Base-by-base conservation (phyloP, 2,329 filamentous ascomycete genomes). In the Magnaporthales sp. region DNA sequence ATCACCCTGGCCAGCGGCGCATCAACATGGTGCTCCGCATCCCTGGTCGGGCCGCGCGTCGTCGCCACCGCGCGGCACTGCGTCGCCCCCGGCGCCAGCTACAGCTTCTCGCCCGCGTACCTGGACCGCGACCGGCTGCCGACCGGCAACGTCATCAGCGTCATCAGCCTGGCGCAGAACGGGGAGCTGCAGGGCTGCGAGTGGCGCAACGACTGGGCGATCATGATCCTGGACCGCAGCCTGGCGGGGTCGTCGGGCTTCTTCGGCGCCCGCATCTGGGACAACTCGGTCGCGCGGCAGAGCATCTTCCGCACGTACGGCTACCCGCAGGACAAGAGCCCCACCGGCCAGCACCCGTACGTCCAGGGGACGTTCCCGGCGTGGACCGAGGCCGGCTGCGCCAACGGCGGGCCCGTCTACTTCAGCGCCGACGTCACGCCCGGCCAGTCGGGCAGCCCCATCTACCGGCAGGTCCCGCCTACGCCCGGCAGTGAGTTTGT, bases 201-300 rank as follows among this genome's bases (percentile, higher is more conserved):
- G 19, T 68, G 67, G 13, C 64, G 63, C 26, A 67, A 67, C 26
- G 69, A 68, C 30, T 69, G 70, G 24, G 71, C 71, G 62, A 24
- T 72, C 3, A 30, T 72, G 26, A 68, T 72, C 19, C 65, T 69
- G 2, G 56, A 61, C 65, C 26, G 61, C n/a, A 15, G 26, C 24
- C 32, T 38, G 46, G 31, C 31, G 46, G 26, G 19, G n/a, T 54
- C 38, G 32, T n/a, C 19, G 7, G 63, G 63, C 46, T 64, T 11
- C 63, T 46, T 64, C 3, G 63, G 63, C 26, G 62, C 62, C 4
- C 13, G 5, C 8, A 19, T n/a, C 62, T 63, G 62, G 62, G 62
- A 63, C 62, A 24, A 24, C 27, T 27, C 62, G 19, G 27, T 63
- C 13, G 4, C 62, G 62, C 13, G 22, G 4, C 62, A 63, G 30